These are phyloP conservation scores for Saccharomyces cerevisiae DNA, from an alignment of 805 yeast genomes.

Conservation along the genomic window DNA sequence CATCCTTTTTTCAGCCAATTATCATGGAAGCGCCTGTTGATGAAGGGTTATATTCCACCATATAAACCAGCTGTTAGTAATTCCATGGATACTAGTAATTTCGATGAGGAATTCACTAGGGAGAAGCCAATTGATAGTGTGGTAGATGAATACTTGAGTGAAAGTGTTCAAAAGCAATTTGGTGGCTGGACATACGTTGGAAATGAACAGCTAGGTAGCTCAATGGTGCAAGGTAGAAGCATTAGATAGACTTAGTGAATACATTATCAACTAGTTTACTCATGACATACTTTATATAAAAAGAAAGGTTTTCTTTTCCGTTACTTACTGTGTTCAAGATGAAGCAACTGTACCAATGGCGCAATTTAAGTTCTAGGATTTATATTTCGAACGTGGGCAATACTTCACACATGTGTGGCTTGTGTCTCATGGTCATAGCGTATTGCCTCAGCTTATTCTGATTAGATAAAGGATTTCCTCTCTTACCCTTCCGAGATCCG, in stretches of 20 bases:
- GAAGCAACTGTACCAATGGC: neutral
- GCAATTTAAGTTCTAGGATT: neutral
- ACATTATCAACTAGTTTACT: neutral
- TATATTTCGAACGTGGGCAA: neutral
- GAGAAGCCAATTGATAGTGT: conserved; percentile 94
- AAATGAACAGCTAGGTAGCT: conserved; percentile 39
- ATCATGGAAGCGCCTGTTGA: conserved; percentile 77
- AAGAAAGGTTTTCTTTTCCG: neutral
- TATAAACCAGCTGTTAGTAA: conserved; percentile 86
- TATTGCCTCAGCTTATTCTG: neutral
- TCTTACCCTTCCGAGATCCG: neutral
- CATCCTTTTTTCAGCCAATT: conserved; percentile 84
- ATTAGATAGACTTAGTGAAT: conserved; percentile 10
- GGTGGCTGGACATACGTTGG: conserved; percentile 98
- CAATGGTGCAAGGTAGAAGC: conserved; percentile 29
- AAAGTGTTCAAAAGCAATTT: conserved; percentile 93
- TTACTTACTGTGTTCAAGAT: neutral
- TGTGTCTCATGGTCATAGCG: neutral
- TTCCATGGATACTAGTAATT: conserved; percentile 84
- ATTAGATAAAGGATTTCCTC: neutral
- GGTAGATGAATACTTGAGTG: conserved; percentile 84
- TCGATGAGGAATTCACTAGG: conserved; percentile 83
- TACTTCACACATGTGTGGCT: neutral
- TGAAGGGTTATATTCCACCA: conserved; percentile 90
- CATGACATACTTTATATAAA: neutral